These are phyloP conservation scores for Boletus fagicola DNA, from an alignment of 768 basidiomycete species.

Conservation along the genomic window DNA sequence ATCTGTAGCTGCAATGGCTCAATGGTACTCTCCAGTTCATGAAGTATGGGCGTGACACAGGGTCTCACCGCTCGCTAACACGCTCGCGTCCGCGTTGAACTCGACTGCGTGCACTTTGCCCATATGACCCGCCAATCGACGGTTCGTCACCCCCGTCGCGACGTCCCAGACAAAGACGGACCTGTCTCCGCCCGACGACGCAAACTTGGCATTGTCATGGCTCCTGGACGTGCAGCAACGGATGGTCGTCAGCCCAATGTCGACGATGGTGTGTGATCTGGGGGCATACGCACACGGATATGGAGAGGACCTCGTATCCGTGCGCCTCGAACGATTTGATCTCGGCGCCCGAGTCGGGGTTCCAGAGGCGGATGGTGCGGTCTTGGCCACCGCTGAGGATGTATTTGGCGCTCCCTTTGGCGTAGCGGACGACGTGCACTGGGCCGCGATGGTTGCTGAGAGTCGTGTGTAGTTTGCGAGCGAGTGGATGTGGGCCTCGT, in stretches of 20 bases:
- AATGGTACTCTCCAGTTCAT: too few species aligned
- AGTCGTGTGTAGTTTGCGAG: conserved; percentile 61
- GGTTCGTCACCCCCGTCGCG: conserved; percentile 75
- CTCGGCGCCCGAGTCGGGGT: conserved; percentile 79
- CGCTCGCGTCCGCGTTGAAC: conserved; percentile 83
- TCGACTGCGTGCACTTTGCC: conserved; percentile 88
- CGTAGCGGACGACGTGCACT: conserved; percentile 88
- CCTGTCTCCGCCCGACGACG: conserved; percentile 91
- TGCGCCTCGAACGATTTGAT: conserved; percentile 91
- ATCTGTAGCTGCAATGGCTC: too few species aligned
- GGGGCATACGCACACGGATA: conserved; percentile 68
- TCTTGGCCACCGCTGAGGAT: conserved; percentile 93
- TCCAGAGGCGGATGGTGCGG: conserved; percentile 87
- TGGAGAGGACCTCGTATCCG: conserved; percentile 91
- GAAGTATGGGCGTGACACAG: too few species aligned
- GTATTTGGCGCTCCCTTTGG: conserved; percentile 85
- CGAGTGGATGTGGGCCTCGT: conserved; percentile 50
- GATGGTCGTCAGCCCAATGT: neutral
- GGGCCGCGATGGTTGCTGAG: conserved; percentile 74
- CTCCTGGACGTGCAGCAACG: conserved; percentile 44
- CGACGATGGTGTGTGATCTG: neutral
- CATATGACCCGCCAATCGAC: conserved; percentile 85
- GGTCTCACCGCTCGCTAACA: conserved; percentile 77
- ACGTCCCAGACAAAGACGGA: conserved; percentile 97
- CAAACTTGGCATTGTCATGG: conserved; percentile 93